These are phyloP conservation scores for Westerdykella ornata DNA, from an alignment of 2,329 filamentous ascomycete species.

Conservation along the genomic window DNA sequence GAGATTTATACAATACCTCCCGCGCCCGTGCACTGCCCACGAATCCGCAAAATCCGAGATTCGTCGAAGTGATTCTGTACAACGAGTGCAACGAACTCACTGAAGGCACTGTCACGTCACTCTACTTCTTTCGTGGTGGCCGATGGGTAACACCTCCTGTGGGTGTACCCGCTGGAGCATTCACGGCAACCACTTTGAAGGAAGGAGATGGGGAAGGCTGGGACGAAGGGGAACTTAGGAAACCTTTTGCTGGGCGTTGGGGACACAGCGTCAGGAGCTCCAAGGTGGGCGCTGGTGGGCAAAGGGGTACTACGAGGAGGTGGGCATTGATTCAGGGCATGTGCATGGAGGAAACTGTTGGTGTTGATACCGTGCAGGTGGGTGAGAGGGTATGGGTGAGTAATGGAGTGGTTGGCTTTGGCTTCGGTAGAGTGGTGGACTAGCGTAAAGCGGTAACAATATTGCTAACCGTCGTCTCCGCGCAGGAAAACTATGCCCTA, in stretches of 20 bases:
- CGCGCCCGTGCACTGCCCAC: slow-evolving; percentile 54
- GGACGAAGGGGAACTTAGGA: slow-evolving; percentile 33
- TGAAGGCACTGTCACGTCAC: slow-evolving; percentile 77
- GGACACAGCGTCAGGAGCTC: slow-evolving; percentile 33
- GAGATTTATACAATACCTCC: slow-evolving; percentile 65
- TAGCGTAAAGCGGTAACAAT: neutral
- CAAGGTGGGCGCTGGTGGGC: slow-evolving; percentile 64
- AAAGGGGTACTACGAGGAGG: slow-evolving; percentile 71
- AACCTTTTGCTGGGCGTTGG: slow-evolving; percentile 35
- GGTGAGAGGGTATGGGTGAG: slow-evolving; percentile 83
- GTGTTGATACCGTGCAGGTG: slow-evolving; percentile 54
- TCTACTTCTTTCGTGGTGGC: slow-evolving; percentile 68
- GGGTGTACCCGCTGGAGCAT: slow-evolving; percentile 27
- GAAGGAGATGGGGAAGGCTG: slow-evolving; percentile 5
- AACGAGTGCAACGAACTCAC: slow-evolving; percentile 63
- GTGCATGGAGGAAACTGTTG: slow-evolving; percentile 59
- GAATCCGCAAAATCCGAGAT: slow-evolving; percentile 15
- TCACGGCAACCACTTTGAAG: slow-evolving; percentile 14
- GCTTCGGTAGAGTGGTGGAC: slow-evolving; percentile 30
- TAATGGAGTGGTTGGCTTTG: slow-evolving; percentile 77
- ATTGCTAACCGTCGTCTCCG: too few species aligned
- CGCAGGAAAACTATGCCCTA: too few species aligned
- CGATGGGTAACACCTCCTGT: slow-evolving; percentile 73
- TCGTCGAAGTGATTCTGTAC: slow-evolving; percentile 68
- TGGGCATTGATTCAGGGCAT: slow-evolving; percentile 70